Evolutionary conservation across 352 stramenopile genomes (phyloP).

Genomic region (Phytopythium ostracodes): DNA sequence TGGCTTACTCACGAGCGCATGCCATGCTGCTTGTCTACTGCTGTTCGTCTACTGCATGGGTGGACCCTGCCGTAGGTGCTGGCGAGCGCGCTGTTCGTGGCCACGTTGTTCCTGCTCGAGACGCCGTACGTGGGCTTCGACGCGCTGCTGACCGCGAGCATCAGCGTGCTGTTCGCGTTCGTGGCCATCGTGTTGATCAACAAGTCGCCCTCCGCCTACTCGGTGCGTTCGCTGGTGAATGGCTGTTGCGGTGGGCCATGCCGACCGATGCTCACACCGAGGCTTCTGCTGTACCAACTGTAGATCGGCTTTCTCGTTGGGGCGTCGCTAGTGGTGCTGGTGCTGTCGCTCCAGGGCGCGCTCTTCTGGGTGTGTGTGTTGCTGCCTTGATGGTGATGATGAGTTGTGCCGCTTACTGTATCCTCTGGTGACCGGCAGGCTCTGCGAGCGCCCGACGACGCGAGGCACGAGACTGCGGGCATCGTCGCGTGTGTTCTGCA

Average conservation of each 20-base stretch:
- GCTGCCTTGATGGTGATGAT: no score
- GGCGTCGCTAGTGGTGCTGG: conserved; percentile 58
- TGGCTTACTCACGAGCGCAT: no score
- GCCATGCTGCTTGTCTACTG: neutral
- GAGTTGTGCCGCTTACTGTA: no score
- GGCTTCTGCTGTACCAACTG: neutral
- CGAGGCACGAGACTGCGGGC: conserved; percentile 25
- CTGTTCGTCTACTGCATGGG: neutral
- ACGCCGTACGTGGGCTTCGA: conserved; percentile 70
- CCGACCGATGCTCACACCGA: no score
- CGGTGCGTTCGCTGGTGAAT: conserved; percentile 43
- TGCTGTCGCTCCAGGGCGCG: conserved; percentile 60
- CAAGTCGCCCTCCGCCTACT: conserved; percentile 78
- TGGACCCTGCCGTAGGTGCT: conserved; percentile 29
- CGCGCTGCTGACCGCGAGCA: conserved; percentile 48
- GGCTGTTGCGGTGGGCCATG: no score
- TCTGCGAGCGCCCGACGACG: conserved; percentile 34
- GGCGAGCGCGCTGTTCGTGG: conserved; percentile 50
- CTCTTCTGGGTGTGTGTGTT: conserved; percentile 54
- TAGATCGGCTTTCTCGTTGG: conserved; percentile 77
- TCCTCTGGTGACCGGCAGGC: conserved; percentile 15
- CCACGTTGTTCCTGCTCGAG: conserved; percentile 68
- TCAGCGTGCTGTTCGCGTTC: conserved; percentile 73
- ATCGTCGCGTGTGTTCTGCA: conserved; percentile 50
- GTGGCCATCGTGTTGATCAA: conserved; percentile 73